Base-by-base conservation (phyloP, 2,329 filamentous ascomycete genomes). In the Alternaria postmessia region DNA sequence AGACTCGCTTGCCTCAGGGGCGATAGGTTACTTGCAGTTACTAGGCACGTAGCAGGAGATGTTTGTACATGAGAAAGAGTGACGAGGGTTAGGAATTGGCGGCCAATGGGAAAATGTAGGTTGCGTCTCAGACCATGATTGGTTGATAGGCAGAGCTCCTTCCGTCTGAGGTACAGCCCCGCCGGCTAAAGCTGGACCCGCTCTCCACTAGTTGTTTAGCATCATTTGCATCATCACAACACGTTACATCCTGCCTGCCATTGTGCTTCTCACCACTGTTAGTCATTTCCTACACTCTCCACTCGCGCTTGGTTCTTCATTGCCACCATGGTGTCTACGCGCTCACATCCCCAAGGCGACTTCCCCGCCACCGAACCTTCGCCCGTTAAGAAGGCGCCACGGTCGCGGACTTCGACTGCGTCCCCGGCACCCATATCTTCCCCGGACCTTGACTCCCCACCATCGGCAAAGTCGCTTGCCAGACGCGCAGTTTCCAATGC, bases 251-350 rank as follows among this genome's bases (percentile, higher is more conserved):
- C 53, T 57, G 12, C 38, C 24, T 4, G 24, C 55, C 39, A n/a
- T 47, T 54, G 24, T 14, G 12, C 38, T 38, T 14, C 28, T 30
- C 16, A 9, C 39, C 49, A 36, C 51, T 18, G 18, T 20, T n/a
- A 22, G 8, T 36, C 6, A 22, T 32, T 14, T 16, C 14, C 11
- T 16, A 7, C 14, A 34, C 43, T 11, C 24, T 28, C 30, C 16
- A 20, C n/a, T n/a, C 30, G 16, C 22, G 14, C 46, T 38, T 41
- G 38, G 3, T 18, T 24, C 11, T 39, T 11, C 9, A 9, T 53
- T 47, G 46, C 39, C 24, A 65, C 5, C 20, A 80, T 80, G 78
- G 78, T 80, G 24, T 75, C 78, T 22, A 80, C 78, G 41, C 78
- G 78, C 64, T 70, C 71, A 48, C 77, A 79, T 54, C 77, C 78